A percentile compares a stretch with the other conserved stretches of the same genome.
phyloP scores from a whole-genome alignment of 805 yeast genomes.

The Sungouiozyma intestinalis region DNA sequence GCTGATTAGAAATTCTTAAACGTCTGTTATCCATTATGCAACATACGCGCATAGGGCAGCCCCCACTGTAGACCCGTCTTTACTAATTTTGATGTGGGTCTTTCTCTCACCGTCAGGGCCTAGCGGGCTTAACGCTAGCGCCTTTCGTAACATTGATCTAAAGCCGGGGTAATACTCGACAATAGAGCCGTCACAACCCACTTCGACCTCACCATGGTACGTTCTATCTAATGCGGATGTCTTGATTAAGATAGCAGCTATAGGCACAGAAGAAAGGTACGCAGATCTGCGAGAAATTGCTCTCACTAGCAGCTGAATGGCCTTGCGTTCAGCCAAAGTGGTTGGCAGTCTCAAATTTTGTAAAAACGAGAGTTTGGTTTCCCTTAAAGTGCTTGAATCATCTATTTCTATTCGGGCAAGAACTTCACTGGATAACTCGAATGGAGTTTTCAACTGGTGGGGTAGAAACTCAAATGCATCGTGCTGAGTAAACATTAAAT shows the following conservation, averaged over 20 bases:
- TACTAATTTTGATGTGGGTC: conserved; percentile 68
- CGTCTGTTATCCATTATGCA: conserved; percentile 16
- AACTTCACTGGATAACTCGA: conserved; percentile 73
- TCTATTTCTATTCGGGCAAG: conserved; percentile 81
- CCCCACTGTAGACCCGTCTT: conserved; percentile 96
- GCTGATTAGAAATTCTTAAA: not conserved
- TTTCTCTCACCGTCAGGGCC: conserved; percentile 69
- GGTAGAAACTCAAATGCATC: conserved; percentile 31
- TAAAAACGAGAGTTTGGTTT: conserved; percentile 57
- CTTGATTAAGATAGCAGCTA: conserved; percentile 67
- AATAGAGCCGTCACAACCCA: conserved; percentile 94
- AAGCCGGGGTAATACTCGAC: conserved; percentile 90
- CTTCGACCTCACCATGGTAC: conserved; percentile 67
- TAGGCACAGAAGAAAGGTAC: conserved; percentile 74
- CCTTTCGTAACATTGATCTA: conserved; percentile 69
- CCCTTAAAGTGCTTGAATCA: conserved; percentile 58
- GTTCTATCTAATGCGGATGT: conserved; percentile 50
- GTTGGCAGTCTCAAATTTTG: conserved; percentile 65
- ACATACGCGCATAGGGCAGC: conserved; percentile 83
- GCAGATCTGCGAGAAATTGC: conserved; percentile 89
- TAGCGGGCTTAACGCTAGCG: conserved; percentile 56
- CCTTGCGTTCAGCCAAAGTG: conserved; percentile 56
- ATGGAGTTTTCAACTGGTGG: conserved; percentile 64
- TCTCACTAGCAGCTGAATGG: conserved; percentile 61
- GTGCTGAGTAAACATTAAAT: conserved; percentile 49